Conservation (phyloP, 169 alveolate genomes). For the Plasmodium inui region DNA sequence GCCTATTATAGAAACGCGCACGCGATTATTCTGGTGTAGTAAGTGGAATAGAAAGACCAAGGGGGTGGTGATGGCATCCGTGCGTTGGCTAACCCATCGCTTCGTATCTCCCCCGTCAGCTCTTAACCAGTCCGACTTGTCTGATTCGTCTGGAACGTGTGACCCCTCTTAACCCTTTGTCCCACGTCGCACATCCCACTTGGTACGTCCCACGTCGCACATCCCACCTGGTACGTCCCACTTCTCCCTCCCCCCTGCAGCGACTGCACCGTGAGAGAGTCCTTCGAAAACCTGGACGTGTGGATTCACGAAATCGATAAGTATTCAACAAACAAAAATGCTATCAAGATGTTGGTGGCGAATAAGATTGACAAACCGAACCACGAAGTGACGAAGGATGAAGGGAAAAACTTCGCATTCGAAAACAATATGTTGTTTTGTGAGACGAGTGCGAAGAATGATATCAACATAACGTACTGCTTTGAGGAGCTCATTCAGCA, state of each 20-base stretch:
- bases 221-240: no score
- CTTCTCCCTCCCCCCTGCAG: neutral
- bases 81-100: no score
- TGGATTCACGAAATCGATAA: constrained; percentile 78
- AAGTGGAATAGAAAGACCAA: constrained; percentile 83
- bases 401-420: constrained; percentile 75
- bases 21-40: constrained; percentile 95
- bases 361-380: constrained; percentile 75
- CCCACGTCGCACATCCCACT: no score
- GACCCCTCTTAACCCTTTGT: no score
- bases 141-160: no score
- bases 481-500: constrained; percentile 49
- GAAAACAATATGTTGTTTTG: constrained; percentile 67
- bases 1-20: constrained; percentile 97
- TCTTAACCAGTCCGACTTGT: no score
- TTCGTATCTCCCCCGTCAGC: no score
- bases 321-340: constrained; percentile 74
- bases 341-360: constrained; percentile 78
- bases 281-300: constrained; percentile 77
- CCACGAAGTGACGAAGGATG: constrained; percentile 55
- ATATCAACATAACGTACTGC: constrained; percentile 49
- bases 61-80: neutral
- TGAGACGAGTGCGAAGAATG: constrained; percentile 75
- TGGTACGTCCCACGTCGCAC: no score
- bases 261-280: constrained; percentile 84